These are phyloP conservation scores for Sporodiniella umbellata DNA, from an alignment of 371 early-diverging fungal species.

Conservation along the genomic window DNA sequence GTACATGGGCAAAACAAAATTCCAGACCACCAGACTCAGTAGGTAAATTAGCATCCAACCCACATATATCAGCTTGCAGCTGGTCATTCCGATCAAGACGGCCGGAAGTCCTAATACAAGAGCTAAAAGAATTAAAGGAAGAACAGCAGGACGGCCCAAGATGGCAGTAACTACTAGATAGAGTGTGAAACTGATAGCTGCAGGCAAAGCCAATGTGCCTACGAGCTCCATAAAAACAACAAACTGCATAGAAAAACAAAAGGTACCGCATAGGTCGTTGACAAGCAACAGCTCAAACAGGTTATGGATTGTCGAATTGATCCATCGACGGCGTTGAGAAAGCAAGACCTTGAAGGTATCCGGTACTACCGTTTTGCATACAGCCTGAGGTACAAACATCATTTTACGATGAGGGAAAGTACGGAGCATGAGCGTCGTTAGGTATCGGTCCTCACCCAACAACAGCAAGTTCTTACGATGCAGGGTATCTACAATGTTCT, in stretches of 20 bases:
- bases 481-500: conserved; percentile 86
- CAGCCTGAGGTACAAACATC: conserved; percentile 90
- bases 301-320: conserved; percentile 88
- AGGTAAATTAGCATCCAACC: conserved; percentile 96
- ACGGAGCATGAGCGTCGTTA: conserved; percentile 91
- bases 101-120: conserved; percentile 80
- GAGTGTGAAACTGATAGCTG: conserved; percentile 75
- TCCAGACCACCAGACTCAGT: conserved; percentile 93
- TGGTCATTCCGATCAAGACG: conserved; percentile 84
- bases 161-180: conserved; percentile 46
- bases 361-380: conserved; percentile 84
- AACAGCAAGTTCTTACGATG: conserved; percentile 94
- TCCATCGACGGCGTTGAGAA: conserved; percentile 89
- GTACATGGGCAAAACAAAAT: conserved; percentile 93
- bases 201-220: conserved; percentile 81
- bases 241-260: conserved; percentile 90
- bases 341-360: conserved; percentile 74
- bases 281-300: conserved; percentile 81
- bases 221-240: conserved; percentile 85
- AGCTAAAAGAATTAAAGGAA: conserved; percentile 70
- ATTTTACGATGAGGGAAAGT: conserved; percentile 89
- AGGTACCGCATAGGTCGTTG: conserved; percentile 86
- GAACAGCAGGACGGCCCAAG: conserved; percentile 50
- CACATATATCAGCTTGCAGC: conserved; percentile 86
- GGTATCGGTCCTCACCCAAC: conserved; percentile 95